A percentile compares a stretch with the other conserved stretches of the same genome.
Conservation (phyloP, 352 stramenopile species). For the Globisporangium carolinianum region DNA sequence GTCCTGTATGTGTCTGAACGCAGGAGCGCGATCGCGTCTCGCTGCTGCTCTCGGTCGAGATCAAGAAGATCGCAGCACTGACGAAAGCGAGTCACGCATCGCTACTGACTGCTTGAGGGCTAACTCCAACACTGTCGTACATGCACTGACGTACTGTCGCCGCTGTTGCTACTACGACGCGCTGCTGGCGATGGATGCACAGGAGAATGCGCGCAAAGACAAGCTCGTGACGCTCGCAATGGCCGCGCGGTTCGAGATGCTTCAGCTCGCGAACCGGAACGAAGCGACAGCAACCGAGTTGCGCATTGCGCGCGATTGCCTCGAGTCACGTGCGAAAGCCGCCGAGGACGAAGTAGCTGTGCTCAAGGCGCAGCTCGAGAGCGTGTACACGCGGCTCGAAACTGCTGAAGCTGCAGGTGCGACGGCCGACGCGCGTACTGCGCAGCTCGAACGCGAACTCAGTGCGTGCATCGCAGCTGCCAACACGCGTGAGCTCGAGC, state of each 20-base stretch:
- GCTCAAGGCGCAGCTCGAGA: constrained; percentile 39
- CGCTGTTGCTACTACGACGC: background rate
- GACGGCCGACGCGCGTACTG: constrained; percentile 17
- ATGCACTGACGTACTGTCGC: background rate
- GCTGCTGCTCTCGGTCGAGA: constrained; percentile 43
- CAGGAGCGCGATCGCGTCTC: constrained; percentile 51
- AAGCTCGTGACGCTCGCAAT: constrained; percentile 71
- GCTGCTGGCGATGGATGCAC: background rate
- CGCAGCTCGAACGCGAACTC: constrained; percentile 24
- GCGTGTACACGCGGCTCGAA: constrained; percentile 37
- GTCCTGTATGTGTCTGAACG: background rate
- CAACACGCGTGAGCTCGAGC: constrained; percentile 32
- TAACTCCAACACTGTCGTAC: background rate
- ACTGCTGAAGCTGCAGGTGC: constrained; percentile 23
- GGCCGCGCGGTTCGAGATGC: constrained; percentile 68
- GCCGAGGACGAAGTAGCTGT: constrained; percentile 30
- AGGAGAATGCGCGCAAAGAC: constrained; percentile 68
- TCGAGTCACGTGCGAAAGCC: constrained; percentile 20
- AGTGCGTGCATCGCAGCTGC: constrained; percentile 17
- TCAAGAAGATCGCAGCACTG: constrained; percentile 72
- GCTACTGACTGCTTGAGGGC: background rate
- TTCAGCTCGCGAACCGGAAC: constrained; percentile 38
- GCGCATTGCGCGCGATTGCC: constrained; percentile 14
- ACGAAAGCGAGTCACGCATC: constrained; percentile 29
- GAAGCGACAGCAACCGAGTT: constrained; percentile 29